Evolutionary conservation across 2,329 filamentous ascomycete species (phyloP).

Genomic region (Graphiopsis chlorocephala): DNA sequence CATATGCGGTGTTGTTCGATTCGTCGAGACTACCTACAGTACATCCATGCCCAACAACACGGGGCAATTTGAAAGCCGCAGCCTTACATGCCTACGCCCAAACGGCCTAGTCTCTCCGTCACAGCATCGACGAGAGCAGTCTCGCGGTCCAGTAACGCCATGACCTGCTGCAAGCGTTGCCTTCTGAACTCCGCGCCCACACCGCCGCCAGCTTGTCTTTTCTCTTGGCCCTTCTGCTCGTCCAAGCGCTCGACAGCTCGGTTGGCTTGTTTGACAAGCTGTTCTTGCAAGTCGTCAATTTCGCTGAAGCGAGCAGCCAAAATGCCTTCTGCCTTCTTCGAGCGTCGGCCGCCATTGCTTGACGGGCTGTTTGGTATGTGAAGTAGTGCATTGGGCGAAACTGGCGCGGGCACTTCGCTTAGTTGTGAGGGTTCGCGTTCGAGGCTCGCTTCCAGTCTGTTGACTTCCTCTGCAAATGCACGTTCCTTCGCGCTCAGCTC

Average conservation of each 20-base stretch:
- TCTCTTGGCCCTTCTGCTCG: conserved; percentile 28
- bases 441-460: conserved; percentile 38
- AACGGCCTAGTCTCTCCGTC: conserved; percentile 58
- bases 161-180: conserved; percentile 63
- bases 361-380: conserved; percentile 24
- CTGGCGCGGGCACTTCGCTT: conserved; percentile 5
- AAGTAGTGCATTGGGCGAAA: conserved; percentile 31
- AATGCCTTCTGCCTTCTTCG: conserved; percentile 11
- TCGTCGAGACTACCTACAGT: neutral
- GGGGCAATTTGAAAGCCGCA: neutral
- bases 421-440: neutral
- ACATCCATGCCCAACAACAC: neutral
- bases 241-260: conserved; percentile 30
- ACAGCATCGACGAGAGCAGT: conserved; percentile 67
- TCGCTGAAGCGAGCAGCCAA: conserved; percentile 25
- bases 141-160: conserved; percentile 62
- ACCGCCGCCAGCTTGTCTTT: conserved; percentile 44
- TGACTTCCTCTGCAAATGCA: conserved; percentile 59
- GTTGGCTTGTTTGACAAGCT: conserved; percentile 28
- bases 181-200: conserved; percentile 58
- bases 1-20: neutral
- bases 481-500: conserved; percentile 57
- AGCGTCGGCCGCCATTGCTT: neutral
- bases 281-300: conserved; percentile 28
- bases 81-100: conserved; percentile 33